A percentile compares a stretch with the other conserved stretches of the same genome.
Conservation (phyloP, 148 eudicot genomes). For the Diospyros kaki region DNA sequence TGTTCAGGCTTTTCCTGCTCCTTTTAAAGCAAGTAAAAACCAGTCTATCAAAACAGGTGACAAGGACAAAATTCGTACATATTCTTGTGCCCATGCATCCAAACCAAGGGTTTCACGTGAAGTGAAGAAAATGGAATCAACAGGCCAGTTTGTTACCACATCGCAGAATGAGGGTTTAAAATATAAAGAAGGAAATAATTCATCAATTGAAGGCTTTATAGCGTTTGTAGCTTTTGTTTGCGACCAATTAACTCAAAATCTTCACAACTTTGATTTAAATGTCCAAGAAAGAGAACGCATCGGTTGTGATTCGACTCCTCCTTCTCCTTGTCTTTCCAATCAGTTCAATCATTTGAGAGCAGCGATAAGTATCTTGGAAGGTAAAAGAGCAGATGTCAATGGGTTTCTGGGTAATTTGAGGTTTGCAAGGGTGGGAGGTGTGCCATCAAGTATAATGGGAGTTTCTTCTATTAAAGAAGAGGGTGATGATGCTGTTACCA, state of each 20-base stretch:
- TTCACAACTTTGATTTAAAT: constrained; percentile 53
- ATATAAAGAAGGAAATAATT: constrained; percentile 38
- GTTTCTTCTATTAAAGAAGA: constrained; percentile 67
- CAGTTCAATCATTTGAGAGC: constrained; percentile 56
- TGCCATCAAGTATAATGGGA: constrained; percentile 66
- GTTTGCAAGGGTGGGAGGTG: constrained; percentile 89
- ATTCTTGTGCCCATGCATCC: constrained; percentile 15
- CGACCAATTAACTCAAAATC: constrained; percentile 59
- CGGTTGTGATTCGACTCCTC: constrained; percentile 21
- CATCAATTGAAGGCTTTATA: constrained; percentile 57
- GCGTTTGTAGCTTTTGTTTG: constrained; percentile 56
- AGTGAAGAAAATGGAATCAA: constrained; percentile 32
- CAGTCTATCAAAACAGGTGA: constrained; percentile 34
- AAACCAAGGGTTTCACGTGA: constrained; percentile 31
- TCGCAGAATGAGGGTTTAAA: constrained; percentile 30
- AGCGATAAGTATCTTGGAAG: constrained; percentile 57
- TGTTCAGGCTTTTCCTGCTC: constrained; percentile 58
- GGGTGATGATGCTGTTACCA: constrained; percentile 41
- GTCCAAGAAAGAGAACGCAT: constrained; percentile 37
- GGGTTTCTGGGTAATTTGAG: constrained; percentile 69
- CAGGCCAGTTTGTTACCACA: constrained; percentile 28
- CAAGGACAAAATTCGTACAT: constrained; percentile 26
- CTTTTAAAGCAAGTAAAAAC: constrained; percentile 55
- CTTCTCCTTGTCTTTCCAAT: constrained; percentile 27
- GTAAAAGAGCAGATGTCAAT: constrained; percentile 62